Evolutionary conservation across 179 eudicot species (phyloP).

Genomic region (Silene vulgaris): DNA sequence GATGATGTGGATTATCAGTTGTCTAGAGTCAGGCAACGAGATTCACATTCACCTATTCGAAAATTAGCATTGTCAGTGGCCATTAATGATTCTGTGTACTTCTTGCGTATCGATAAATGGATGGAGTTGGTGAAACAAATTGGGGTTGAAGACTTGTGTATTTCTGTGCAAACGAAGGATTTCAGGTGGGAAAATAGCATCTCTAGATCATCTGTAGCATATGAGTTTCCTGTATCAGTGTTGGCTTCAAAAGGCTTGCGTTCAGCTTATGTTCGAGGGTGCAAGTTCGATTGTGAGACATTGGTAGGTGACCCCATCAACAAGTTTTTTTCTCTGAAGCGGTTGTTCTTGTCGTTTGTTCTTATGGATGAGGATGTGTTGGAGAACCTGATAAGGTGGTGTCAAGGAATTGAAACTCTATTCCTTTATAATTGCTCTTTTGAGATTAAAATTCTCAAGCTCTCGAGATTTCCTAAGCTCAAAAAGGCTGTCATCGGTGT

Average conservation of each 20-base stretch:
- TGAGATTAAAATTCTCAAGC: background rate
- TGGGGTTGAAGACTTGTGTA: constrained; percentile 15
- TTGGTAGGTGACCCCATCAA: background rate
- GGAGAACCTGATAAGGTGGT: background rate
- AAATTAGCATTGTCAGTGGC: constrained; percentile 1
- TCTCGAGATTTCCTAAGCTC: constrained; percentile 20
- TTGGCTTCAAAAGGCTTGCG: constrained; percentile 11
- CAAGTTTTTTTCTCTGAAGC: constrained; percentile 8
- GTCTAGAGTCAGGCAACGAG: background rate
- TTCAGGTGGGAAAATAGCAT: background rate
- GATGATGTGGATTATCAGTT: constrained; percentile 8
- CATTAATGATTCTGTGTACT: background rate
- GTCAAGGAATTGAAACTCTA: constrained; percentile 11
- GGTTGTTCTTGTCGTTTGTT: background rate
- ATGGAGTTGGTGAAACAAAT: constrained; percentile 4
- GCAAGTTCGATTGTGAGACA: background rate
- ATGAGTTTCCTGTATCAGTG: constrained; percentile 11
- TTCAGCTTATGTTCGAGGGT: constrained; percentile 9
- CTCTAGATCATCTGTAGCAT: background rate
- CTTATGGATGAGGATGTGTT: background rate
- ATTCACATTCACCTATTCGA: background rate
- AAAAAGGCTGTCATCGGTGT: background rate
- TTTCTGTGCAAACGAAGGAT: constrained; percentile 9
- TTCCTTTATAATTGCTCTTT: background rate
- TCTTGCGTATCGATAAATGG: constrained; percentile 5